phyloP scores from a whole-genome alignment of 257 asterid species.

The Solanum chilense region DNA sequence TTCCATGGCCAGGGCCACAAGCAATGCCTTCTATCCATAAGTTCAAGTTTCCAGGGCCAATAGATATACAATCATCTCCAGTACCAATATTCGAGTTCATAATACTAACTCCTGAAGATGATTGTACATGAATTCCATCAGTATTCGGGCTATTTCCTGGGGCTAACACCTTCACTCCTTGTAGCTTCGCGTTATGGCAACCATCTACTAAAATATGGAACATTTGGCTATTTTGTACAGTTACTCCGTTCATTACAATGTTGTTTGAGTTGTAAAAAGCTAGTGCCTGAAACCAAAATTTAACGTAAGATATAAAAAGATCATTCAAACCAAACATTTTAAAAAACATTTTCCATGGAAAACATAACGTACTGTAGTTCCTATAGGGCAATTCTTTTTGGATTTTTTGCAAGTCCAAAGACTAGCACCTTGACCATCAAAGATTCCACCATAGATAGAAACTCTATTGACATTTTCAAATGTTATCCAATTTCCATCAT shows the following conservation, averaged over 20 bases:
- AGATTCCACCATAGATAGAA: not conserved
- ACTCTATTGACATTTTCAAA: not conserved
- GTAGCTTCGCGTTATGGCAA: constrained; percentile 7
- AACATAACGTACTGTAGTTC: not conserved
- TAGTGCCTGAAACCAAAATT: constrained; percentile 8
- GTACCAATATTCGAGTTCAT: constrained; percentile 11
- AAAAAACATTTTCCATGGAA: not conserved
- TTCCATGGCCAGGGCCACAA: constrained; percentile 29
- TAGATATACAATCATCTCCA: constrained; percentile 23
- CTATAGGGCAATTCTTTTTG: not conserved
- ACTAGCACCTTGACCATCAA: not conserved
- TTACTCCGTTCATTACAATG: constrained; percentile 5
- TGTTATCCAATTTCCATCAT: not conserved
- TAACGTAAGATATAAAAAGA: not conserved
- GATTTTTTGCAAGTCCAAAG: not conserved
- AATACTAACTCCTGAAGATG: constrained; percentile 10
- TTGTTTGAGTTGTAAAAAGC: constrained; percentile 18
- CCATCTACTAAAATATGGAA: constrained; percentile 16
- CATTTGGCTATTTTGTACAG: constrained; percentile 17
- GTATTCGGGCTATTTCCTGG: constrained; percentile 21
- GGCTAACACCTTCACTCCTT: constrained; percentile 6
- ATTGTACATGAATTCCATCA: constrained; percentile 25
- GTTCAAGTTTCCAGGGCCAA: constrained; percentile 19
- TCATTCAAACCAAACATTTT: not conserved
- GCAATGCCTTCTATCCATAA: constrained; percentile 12